Conservation (phyloP, 805 yeast species). For the Monosporozyma yasuniensis region DNA sequence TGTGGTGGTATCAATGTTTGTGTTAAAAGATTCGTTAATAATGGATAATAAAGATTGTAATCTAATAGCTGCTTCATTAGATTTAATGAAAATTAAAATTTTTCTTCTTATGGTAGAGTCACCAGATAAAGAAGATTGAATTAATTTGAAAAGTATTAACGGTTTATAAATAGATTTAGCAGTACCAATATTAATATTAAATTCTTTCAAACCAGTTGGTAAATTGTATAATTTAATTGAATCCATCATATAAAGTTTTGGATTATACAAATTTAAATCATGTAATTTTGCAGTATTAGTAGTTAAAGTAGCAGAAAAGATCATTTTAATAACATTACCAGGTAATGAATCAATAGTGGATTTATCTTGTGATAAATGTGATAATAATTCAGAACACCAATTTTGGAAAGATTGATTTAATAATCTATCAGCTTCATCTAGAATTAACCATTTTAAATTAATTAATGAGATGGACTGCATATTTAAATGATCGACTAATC, state of each 20-base stretch:
- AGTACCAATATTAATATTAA: constrained; percentile 29
- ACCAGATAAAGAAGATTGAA: neutral
- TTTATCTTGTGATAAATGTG: constrained; percentile 32
- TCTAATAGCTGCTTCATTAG: constrained; percentile 79
- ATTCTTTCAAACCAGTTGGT: constrained; percentile 46
- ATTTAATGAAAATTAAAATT: constrained; percentile 27
- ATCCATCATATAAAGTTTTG: constrained; percentile 60
- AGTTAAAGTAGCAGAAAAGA: constrained; percentile 89
- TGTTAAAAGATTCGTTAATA: constrained; percentile 6
- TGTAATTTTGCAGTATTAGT: constrained; percentile 85
- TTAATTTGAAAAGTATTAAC: constrained; percentile 50
- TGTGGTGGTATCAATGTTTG: neutral
- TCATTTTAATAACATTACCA: constrained; percentile 48
- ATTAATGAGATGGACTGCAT: constrained; percentile 37
- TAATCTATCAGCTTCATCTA: constrained; percentile 77
- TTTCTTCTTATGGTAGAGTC: constrained; percentile 6
- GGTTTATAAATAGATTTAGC: constrained; percentile 56
- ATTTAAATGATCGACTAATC: constrained; percentile 66
- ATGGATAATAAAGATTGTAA: constrained; percentile 44
- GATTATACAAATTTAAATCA: constrained; percentile 56
- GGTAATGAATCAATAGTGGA: constrained; percentile 17
- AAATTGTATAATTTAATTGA: constrained; percentile 55
- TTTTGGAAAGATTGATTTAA: constrained; percentile 87
- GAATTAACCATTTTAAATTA: constrained; percentile 51
- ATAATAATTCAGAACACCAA: constrained; percentile 61